Conservation (phyloP, 306 rosid genomes). For the Begonia peltatifolia region DNA sequence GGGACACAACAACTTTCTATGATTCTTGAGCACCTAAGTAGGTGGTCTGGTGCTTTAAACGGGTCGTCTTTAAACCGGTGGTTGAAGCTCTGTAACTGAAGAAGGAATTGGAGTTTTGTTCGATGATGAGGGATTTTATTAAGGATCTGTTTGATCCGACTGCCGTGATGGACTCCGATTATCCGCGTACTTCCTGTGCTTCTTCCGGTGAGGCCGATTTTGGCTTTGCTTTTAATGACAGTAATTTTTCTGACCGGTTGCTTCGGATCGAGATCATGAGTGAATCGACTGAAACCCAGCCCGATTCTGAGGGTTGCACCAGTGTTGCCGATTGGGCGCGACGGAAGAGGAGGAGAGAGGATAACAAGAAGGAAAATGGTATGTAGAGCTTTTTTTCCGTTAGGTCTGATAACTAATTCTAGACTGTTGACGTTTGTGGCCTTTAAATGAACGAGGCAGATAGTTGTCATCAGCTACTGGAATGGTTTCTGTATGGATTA, state of each 20-base stretch:
- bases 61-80: no score
- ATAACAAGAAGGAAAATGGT: slow-evolving; percentile 68
- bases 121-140: slow-evolving; percentile 10
- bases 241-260: slow-evolving; percentile 86
- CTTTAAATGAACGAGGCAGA: no score
- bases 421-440: no score
- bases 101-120: slow-evolving; percentile 3
- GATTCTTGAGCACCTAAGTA: no score
- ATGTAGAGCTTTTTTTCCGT: not conserved
- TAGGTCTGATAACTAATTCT: no score
- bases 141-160: slow-evolving; percentile 84
- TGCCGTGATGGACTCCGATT: slow-evolving; percentile 52
- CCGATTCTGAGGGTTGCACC: slow-evolving; percentile 41
- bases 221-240: slow-evolving; percentile 88
- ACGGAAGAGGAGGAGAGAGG: slow-evolving; percentile 88
- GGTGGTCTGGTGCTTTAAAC: no score
- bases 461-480: no score
- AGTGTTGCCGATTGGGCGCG: slow-evolving; percentile 90
- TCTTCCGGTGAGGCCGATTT: slow-evolving; percentile 60
- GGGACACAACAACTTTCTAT: no score
- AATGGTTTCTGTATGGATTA: no score
- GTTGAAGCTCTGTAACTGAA: no score
- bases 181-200: slow-evolving; percentile 25
- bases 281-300: slow-evolving; percentile 32
- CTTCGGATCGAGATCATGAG: slow-evolving; percentile 80